Conservation (phyloP, 2,329 filamentous ascomycete species). For the Podosphaera leucotricha region DNA sequence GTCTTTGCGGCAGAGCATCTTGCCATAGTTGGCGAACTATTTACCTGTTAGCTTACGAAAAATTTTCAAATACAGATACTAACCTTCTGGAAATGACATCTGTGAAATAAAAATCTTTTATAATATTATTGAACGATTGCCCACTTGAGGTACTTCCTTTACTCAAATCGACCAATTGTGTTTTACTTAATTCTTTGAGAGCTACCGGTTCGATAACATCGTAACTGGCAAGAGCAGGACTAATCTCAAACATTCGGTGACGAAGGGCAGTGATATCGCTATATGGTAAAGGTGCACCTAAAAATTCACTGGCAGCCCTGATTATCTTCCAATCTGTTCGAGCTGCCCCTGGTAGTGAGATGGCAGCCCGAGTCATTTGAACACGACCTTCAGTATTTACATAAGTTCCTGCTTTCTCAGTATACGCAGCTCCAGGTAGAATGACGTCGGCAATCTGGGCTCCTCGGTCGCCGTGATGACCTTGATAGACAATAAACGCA, state of each 20-base stretch:
- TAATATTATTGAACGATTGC: conserved; percentile 56
- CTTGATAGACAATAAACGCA: conserved; percentile 93
- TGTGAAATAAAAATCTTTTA: conserved; percentile 97
- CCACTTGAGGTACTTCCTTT: conserved; percentile 57
- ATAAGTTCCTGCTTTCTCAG: conserved; percentile 88
- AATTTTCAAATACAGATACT: conserved; percentile 16
- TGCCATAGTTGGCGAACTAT: conserved; percentile 90
- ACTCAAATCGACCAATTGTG: conserved; percentile 90
- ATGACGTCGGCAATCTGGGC: conserved; percentile 85
- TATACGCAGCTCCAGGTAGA: conserved; percentile 85
- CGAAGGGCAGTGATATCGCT: conserved; percentile 76
- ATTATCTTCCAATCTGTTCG: conserved; percentile 99
- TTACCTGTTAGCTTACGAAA: conserved; percentile 1
- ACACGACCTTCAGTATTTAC: conserved; percentile 95
- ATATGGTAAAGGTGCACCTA: conserved; percentile 69
- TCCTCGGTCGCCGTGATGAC: conserved; percentile 86
- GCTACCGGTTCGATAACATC: conserved; percentile 72
- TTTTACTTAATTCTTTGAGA: conserved; percentile 57
- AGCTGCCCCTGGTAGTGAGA: conserved; percentile 66
- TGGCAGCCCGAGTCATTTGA: conserved; percentile 79
- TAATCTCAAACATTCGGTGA: conserved; percentile 88
- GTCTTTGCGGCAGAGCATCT: conserved; percentile 88
- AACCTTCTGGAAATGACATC: conserved; percentile 91
- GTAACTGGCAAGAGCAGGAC: conserved; percentile 69
- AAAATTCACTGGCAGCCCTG: conserved; percentile 74